Percentiles rank a stretch among this genome's conserved stretches.
Conservation (phyloP, 2,329 filamentous ascomycete species). For the Colletotrichum sp. region DNA sequence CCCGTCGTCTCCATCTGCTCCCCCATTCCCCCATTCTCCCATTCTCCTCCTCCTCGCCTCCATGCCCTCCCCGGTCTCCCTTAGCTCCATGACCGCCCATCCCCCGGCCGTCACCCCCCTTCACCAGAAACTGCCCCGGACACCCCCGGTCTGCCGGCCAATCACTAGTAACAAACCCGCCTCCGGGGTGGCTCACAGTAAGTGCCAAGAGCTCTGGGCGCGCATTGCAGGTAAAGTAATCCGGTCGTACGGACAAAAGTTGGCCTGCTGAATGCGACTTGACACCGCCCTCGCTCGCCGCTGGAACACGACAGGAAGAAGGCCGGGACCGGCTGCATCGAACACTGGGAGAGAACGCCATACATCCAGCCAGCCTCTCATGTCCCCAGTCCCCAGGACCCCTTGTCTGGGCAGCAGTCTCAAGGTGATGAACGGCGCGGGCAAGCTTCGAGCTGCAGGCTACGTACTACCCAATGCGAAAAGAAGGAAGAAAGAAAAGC, state of each 20-base stretch:
- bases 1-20: background rate
- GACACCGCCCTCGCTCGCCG: background rate
- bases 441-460: background rate
- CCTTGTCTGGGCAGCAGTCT: background rate
- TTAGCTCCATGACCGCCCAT: background rate
- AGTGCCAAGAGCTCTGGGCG: conserved; percentile 14
- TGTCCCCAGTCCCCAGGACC: background rate
- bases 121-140: background rate
- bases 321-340: background rate
- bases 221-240: conserved; percentile 1
- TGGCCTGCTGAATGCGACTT: background rate
- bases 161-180: background rate
- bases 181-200: background rate
- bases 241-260: conserved; percentile 1
- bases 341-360: background rate
- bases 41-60: background rate
- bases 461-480: background rate
- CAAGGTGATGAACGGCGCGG: background rate
- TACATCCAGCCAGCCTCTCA: background rate
- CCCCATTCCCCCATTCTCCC: background rate
- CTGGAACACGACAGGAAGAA: background rate
- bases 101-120: background rate
- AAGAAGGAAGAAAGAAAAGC: background rate
- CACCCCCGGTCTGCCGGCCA: background rate
- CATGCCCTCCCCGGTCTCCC: background rate